These are phyloP conservation scores for Myriangium duriaei DNA, from an alignment of 2,329 filamentous ascomycete species.

Conservation along the genomic window DNA sequence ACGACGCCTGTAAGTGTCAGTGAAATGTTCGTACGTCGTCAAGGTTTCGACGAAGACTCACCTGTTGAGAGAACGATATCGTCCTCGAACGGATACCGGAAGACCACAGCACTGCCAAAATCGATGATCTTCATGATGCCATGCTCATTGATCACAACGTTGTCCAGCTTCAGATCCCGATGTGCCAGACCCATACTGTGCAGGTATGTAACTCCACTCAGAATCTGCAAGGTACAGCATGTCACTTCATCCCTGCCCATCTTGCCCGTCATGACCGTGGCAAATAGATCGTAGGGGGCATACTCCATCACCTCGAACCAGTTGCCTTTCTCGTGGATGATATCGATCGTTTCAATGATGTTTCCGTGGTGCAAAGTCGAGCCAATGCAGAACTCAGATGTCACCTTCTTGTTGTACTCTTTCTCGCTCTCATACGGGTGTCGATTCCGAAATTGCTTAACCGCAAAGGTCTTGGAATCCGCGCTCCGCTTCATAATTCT, in stretches of 20 bases:
- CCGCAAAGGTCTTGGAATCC: slow-evolving; percentile 87
- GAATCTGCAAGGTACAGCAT: slow-evolving; percentile 85
- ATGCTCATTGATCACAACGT: slow-evolving; percentile 89
- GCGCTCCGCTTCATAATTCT: slow-evolving; percentile 86
- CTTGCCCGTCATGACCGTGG: slow-evolving; percentile 96
- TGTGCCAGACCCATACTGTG: slow-evolving; percentile 93
- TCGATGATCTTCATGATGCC: slow-evolving; percentile 99
- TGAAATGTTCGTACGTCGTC: neutral
- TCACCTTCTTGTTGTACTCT: slow-evolving; percentile 96
- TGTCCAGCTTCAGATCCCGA: slow-evolving; percentile 90
- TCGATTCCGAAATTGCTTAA: slow-evolving; percentile 88
- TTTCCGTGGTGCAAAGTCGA: slow-evolving; percentile 96
- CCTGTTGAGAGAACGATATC: slow-evolving; percentile 70
- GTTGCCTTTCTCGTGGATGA: slow-evolving; percentile 81
- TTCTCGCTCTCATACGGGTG: slow-evolving; percentile 89
- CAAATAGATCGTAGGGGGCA: slow-evolving; percentile 88
- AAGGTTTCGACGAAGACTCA: slow-evolving; percentile 32
- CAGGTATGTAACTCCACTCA: slow-evolving; percentile 87
- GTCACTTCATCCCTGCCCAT: slow-evolving; percentile 86
- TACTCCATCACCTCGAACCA: slow-evolving; percentile 99
- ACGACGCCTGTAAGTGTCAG: slow-evolving; percentile 48
- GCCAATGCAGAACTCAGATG: slow-evolving; percentile 94
- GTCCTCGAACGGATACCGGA: slow-evolving; percentile 92
- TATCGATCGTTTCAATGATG: slow-evolving; percentile 94
- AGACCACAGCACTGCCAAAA: slow-evolving; percentile 94